Conservation (phyloP, 805 yeast genomes). For the Candida qinlingensis region DNA sequence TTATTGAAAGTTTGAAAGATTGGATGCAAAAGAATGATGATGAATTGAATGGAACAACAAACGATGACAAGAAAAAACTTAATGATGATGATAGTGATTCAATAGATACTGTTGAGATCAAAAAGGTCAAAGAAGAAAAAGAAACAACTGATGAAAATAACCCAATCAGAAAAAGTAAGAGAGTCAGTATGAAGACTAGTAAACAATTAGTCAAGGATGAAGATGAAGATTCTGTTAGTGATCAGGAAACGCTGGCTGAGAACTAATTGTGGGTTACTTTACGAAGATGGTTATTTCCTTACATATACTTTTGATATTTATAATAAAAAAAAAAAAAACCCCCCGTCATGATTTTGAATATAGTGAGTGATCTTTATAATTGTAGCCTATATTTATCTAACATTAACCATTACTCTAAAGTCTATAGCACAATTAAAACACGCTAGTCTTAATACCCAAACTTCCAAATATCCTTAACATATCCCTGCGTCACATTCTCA, state of each 20-base stretch:
- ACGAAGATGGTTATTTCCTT: too few species aligned
- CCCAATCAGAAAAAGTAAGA: neutral
- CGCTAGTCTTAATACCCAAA: slow-evolving; percentile 14
- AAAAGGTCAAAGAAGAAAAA: too few species aligned
- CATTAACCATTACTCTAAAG: neutral
- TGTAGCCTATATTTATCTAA: too few species aligned
- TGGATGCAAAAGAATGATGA: slow-evolving; percentile 30
- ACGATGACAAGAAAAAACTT: neutral
- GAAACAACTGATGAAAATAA: neutral
- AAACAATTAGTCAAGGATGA: too few species aligned
- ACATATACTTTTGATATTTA: neutral
- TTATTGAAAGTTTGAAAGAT: slow-evolving; percentile 27
- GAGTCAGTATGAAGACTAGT: neutral
- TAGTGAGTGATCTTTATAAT: too few species aligned
- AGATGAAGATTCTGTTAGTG: neutral
- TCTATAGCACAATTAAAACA: neutral
- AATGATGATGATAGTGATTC: slow-evolving; percentile 14
- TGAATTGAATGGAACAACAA: slow-evolving; percentile 2
- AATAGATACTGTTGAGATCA: neutral
- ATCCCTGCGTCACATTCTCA: slow-evolving; percentile 53
- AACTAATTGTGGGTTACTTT: neutral
- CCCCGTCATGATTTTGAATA: too few species aligned
- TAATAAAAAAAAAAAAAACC: too few species aligned
- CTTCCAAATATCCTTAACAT: slow-evolving; percentile 40
- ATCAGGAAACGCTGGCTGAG: neutral